Percentiles rank a stretch among this genome's conserved stretches.
These are phyloP conservation scores for Saturnispora sanitii DNA, from an alignment of 805 yeast genomes.

Conservation along the genomic window DNA sequence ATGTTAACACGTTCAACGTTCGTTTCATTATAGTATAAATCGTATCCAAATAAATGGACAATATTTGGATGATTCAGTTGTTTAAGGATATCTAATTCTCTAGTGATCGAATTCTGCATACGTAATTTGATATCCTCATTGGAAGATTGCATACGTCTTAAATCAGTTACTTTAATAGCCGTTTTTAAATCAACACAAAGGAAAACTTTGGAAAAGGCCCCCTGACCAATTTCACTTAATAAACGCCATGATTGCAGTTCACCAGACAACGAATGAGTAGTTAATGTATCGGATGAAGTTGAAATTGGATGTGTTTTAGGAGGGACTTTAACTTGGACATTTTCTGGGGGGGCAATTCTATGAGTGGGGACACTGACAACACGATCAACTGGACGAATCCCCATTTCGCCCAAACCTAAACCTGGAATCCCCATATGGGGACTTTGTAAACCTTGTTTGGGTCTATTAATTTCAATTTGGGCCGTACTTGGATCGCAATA, in stretches of 20 bases:
- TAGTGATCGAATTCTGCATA: conserved; percentile 49
- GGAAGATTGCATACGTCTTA: conserved; percentile 20
- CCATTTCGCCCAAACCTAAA: conserved; percentile 2
- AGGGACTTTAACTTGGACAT: no score
- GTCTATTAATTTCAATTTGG: background rate
- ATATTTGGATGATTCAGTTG: conserved; percentile 59
- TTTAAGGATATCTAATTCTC: conserved; percentile 65
- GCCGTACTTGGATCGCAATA: conserved; percentile 6
- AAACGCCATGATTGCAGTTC: conserved; percentile 27
- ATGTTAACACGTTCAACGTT: conserved; percentile 27
- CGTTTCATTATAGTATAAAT: conserved; percentile 6
- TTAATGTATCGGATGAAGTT: no score
- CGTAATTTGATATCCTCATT: conserved; percentile 33
- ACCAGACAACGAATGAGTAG: no score
- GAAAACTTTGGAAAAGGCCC: conserved; percentile 60
- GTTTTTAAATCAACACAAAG: conserved; percentile 33
- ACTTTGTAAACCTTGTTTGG: no score
- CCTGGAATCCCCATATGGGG: background rate
- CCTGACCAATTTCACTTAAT: conserved; percentile 44
- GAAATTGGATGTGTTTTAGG: background rate
- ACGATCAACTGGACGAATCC: conserved; percentile 23
- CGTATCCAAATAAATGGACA: conserved; percentile 47
- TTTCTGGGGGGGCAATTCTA: no score
- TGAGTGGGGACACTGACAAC: conserved; percentile 22
- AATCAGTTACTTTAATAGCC: conserved; percentile 58